These are phyloP conservation scores for Epichloe sp. DNA, from an alignment of 2,329 filamentous ascomycete genomes.

Conservation along the genomic window DNA sequence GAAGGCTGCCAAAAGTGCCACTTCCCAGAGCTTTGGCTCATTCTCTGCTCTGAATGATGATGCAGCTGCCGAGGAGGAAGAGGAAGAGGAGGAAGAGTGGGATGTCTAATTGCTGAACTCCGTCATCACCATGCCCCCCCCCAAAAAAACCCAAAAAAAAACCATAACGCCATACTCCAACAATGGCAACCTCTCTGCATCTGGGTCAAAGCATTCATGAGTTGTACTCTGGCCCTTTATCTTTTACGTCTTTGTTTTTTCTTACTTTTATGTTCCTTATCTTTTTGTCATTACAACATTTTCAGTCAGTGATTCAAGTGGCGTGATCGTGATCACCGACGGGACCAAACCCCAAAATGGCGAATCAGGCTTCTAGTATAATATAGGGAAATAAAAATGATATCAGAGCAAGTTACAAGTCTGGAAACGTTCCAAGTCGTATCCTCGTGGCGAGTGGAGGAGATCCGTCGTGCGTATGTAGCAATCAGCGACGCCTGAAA, in stretches of 20 bases:
- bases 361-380: not conserved
- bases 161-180: not conserved
- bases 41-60: constrained; percentile 37
- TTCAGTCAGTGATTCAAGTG: not conserved
- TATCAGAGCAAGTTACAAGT: not conserved
- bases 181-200: not conserved
- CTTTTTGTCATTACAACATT: not conserved
- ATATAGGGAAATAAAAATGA: not conserved
- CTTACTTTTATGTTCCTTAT: not conserved
- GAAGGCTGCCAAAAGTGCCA: constrained; percentile 17
- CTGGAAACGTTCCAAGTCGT: too few relatives aligned
- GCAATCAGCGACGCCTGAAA: too few relatives aligned
- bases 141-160: not conserved
- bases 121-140: not conserved
- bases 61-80: constrained; percentile 26
- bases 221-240: constrained; percentile 1
- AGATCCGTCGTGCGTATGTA: too few relatives aligned
- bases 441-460: too few relatives aligned
- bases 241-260: not conserved
- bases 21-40: constrained; percentile 27
- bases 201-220: not conserved
- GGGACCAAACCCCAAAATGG: not conserved
- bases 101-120: constrained; percentile 28
- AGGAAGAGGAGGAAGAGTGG: constrained; percentile 37
- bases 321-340: not conserved